Conservation (phyloP, 495 filamentous ascomycete species). For the Xylaria nigripes region DNA sequence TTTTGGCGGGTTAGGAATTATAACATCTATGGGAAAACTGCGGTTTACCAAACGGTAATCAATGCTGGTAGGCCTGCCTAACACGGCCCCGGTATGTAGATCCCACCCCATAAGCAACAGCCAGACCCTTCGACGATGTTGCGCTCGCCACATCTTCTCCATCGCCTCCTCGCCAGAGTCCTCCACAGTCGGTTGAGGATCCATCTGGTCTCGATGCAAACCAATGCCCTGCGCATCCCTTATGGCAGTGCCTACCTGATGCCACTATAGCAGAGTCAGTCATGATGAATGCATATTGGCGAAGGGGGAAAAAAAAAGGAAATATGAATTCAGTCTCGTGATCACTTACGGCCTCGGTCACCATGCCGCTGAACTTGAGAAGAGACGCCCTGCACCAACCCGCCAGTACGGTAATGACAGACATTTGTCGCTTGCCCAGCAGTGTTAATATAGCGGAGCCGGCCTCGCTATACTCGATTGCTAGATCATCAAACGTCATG, state of each 20-base stretch:
- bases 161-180: conserved; percentile 36
- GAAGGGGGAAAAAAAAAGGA: too few species aligned
- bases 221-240: conserved; percentile 58
- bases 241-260: conserved; percentile 49
- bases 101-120: conserved; percentile 51
- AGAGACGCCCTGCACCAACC: conserved; percentile 45
- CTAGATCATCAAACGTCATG: conserved; percentile 53
- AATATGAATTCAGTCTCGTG: conserved; percentile 5
- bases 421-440: conserved; percentile 49
- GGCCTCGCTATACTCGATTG: conserved; percentile 50
- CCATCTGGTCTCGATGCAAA: conserved; percentile 43
- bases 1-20: conserved; percentile 25
- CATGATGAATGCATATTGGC: background rate
- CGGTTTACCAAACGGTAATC: conserved; percentile 37
- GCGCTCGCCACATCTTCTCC: conserved; percentile 45
- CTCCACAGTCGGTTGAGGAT: conserved; percentile 30
- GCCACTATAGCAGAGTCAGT: conserved; percentile 39
- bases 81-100: conserved; percentile 49
- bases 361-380: conserved; percentile 43
- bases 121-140: conserved; percentile 48
- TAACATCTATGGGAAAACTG: conserved; percentile 32
- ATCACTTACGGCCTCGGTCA: conserved; percentile 39
- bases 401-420: conserved; percentile 46
- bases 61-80: conserved; percentile 50
- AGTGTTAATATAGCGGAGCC: conserved; percentile 44